Evolutionary conservation across 495 filamentous ascomycete genomes (phyloP), one percentile per base, ranked within the genome.

Genomic region (Trichoderma virens): DNA sequence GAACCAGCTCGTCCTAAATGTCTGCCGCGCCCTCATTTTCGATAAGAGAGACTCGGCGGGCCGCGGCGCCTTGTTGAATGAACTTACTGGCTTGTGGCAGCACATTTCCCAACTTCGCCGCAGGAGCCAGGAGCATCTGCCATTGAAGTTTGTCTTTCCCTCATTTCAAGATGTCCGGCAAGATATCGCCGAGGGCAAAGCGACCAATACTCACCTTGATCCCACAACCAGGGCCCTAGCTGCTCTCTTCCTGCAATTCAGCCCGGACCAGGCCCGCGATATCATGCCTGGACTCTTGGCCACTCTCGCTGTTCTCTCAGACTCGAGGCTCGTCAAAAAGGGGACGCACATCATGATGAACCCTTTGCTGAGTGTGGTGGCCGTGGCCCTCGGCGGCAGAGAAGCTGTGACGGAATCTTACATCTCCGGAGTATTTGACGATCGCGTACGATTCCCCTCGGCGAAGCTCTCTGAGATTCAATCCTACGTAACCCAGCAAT

Each of bases 261-360:
- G 3, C 5, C 32, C 34, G 2, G 39, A n/a, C 8, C 38, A 62
- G 2, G 35, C 27, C 20, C 61, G 39, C 35, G n/a, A 41, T 38
- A 41, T 43, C 38, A 62, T 62, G 2, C 61, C 61, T n/a, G 61
- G 20, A 23, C 61, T 62, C 38, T 41, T 62, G 34, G 9, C 61
- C 28, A 62, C 61, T 11, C 0, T 62, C 11, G 39, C 61, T 31
- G 38, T 43, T 27, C 38, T 62, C 27, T 30, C 61, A 30, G 61
- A 62, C 13, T 38, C 61, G 25, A 45, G 39, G 28, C n/a, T 47
- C 16, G 8, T 62, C 34, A 45, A 30, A 13, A 13, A 16, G 2
- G 31, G 31, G 4, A 28, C 60, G 31, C n/a, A n/a, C 20, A 62
- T 4, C 16, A 5, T 3, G 23, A 28, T 56, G 35, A 25, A 8